Percentiles rank a stretch among this genome's conserved stretches.
These are phyloP conservation scores for Coemansia sp. DNA, from an alignment of 192 early-diverging fungal species.

Conservation along the genomic window DNA sequence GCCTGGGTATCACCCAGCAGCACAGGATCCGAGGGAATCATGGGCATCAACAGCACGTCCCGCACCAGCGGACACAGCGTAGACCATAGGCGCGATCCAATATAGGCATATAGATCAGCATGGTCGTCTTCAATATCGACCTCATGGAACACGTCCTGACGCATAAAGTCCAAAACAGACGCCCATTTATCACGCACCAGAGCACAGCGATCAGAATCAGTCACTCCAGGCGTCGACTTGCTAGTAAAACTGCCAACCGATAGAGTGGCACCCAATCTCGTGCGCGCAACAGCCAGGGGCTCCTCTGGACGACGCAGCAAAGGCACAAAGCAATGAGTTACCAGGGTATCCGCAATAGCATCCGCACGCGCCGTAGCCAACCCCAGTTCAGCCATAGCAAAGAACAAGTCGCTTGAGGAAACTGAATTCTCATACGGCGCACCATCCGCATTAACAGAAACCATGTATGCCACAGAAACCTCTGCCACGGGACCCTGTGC, in stretches of 20 bases:
- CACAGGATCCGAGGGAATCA: conserved; percentile 23
- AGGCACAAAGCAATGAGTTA: conserved; percentile 22
- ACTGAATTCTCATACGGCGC: conserved; percentile 46
- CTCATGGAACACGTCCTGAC: conserved; percentile 38
- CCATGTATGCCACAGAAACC: conserved; percentile 17
- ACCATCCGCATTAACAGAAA: conserved; percentile 25
- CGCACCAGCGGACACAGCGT: conserved; percentile 20
- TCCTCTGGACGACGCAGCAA: conserved; percentile 29
- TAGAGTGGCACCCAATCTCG: conserved; percentile 23
- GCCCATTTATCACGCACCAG: conserved; percentile 35
- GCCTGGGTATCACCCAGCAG: conserved; percentile 15
- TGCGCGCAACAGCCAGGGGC: conserved; percentile 17
- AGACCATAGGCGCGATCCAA: conserved; percentile 31
- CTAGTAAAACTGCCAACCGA: conserved; percentile 30
- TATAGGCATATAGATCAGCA: conserved; percentile 21
- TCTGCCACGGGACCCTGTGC: conserved; percentile 14
- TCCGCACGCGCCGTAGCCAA: conserved; percentile 19
- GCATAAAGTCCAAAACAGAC: conserved; percentile 29
- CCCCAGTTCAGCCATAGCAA: conserved; percentile 42
- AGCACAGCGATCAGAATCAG: conserved; percentile 4
- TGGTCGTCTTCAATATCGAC: conserved; percentile 35
- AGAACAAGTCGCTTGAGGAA: conserved; percentile 35
- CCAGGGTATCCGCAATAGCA: conserved; percentile 15
- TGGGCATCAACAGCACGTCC: conserved; percentile 15
- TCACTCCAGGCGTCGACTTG: not conserved